Conservation (phyloP, 805 yeast genomes). For the Priceomyces fermenticarens region DNA sequence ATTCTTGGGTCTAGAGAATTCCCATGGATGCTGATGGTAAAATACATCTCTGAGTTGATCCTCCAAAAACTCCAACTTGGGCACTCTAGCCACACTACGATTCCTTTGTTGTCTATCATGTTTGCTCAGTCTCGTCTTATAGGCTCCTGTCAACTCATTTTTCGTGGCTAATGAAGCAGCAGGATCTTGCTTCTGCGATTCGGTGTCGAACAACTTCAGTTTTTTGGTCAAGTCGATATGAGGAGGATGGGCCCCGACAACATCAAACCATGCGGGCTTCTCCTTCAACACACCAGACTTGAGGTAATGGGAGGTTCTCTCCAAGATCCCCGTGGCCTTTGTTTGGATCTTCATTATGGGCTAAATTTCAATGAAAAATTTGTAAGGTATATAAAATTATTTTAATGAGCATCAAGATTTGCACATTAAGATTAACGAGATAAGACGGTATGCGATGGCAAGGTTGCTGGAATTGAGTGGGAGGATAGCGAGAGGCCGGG, state of each 20-base stretch:
- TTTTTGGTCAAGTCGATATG: constrained; percentile 54
- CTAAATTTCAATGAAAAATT: not conserved
- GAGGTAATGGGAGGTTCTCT: constrained; percentile 75
- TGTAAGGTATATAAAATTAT: not conserved
- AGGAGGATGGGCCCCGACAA: constrained; percentile 83
- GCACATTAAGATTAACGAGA: too few relatives aligned
- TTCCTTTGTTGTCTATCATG: constrained; percentile 36
- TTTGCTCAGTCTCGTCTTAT: constrained; percentile 46
- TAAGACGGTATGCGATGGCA: too few relatives aligned
- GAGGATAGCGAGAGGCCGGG: too few relatives aligned
- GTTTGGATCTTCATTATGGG: constrained; percentile 57
- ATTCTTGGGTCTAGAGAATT: constrained; percentile 82
- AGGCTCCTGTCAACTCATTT: constrained; percentile 19
- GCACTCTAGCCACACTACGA: constrained; percentile 44
- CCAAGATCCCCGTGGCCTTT: constrained; percentile 71
- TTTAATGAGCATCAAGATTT: too few relatives aligned
- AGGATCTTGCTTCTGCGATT: constrained; percentile 29
- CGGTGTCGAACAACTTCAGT: constrained; percentile 27
- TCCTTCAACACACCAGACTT: constrained; percentile 62
- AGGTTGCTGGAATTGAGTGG: too few relatives aligned
- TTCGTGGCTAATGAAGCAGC: constrained; percentile 15
- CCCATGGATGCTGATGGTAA: constrained; percentile 97
- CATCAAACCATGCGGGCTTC: constrained; percentile 89
- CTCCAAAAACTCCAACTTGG: constrained; percentile 59
- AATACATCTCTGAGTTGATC: constrained; percentile 81